Conservation (phyloP, 352 stramenopile species). For the Globisporangium recalcitrans region DNA sequence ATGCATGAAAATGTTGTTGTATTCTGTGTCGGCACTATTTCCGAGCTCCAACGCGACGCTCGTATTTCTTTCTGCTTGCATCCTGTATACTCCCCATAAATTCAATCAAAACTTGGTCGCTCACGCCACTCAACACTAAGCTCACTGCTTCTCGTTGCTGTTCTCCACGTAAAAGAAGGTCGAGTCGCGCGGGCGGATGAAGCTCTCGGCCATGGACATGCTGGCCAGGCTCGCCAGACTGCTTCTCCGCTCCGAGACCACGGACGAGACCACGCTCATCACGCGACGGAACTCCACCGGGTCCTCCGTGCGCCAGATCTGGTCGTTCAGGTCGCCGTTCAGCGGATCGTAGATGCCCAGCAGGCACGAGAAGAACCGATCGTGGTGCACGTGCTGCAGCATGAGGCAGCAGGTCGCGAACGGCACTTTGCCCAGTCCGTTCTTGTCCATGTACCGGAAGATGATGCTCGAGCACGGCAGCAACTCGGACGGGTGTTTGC, state of each 20-base stretch:
- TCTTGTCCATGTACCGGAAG: constrained; percentile 89
- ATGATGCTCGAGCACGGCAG: constrained; percentile 76
- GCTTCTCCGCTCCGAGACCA: constrained; percentile 46
- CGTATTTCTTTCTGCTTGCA: not conserved
- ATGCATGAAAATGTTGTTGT: too few relatives aligned
- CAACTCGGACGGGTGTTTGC: constrained; percentile 75
- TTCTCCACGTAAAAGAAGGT: constrained; percentile 70
- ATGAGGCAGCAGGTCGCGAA: constrained; percentile 85
- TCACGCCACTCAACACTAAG: not conserved
- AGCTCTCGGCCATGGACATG: constrained; percentile 28
- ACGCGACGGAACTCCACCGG: constrained; percentile 63
- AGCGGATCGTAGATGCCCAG: constrained; percentile 78
- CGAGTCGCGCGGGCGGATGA: constrained; percentile 52
- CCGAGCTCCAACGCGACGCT: too few relatives aligned
- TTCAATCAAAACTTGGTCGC: constrained; percentile 3
- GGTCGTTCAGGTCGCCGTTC: constrained; percentile 68
- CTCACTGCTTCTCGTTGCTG: constrained; percentile 1
- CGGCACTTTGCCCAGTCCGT: constrained; percentile 64
- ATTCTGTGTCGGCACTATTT: too few relatives aligned
- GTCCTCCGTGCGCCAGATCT: constrained; percentile 60
- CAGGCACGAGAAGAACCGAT: constrained; percentile 84
- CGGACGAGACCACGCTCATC: constrained; percentile 69
- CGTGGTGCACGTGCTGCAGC: constrained; percentile 85
- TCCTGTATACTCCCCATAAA: not conserved
- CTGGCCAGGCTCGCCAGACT: constrained; percentile 34